phyloP scores from a whole-genome alignment of 306 rosid species.

The Fagus crenata region DNA sequence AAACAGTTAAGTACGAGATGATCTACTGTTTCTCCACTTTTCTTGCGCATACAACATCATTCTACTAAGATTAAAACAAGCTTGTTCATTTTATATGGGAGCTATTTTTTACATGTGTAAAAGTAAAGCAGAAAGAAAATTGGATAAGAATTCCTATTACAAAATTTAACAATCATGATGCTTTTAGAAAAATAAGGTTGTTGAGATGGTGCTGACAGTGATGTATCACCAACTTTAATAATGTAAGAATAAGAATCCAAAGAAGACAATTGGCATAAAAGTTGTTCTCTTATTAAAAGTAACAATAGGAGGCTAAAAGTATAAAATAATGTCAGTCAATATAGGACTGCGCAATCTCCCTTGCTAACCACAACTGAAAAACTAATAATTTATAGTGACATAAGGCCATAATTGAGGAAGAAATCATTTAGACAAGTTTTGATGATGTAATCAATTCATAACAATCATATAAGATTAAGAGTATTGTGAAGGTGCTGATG shows the following conservation, averaged over 20 bases:
- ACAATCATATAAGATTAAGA: constrained; percentile 11
- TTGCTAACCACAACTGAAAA: not conserved
- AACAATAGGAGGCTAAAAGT: not conserved
- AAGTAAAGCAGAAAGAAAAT: not conserved
- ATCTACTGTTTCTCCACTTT: too few relatives aligned
- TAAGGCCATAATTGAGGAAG: constrained; percentile 9
- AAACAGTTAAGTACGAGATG: too few relatives aligned
- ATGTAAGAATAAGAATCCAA: not conserved
- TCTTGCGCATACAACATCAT: too few relatives aligned
- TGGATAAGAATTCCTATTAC: not conserved
- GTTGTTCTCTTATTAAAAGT: not conserved
- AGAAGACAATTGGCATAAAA: not conserved
- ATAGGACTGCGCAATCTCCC: not conserved
- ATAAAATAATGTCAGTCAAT: not conserved
- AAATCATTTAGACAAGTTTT: constrained; percentile 4
- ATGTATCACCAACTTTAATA: constrained; percentile 8
- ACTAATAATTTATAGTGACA: not conserved
- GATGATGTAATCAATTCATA: constrained; percentile 26
- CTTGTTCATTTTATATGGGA: not conserved
- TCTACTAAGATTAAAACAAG: too few relatives aligned
- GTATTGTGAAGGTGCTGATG: constrained; percentile 8
- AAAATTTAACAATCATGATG: not conserved
- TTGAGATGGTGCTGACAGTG: constrained; percentile 5
- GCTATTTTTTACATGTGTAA: not conserved
- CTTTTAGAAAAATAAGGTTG: not conserved